Conservation (phyloP, 768 basidiomycete genomes). For the Fomitopsis serialis region DNA sequence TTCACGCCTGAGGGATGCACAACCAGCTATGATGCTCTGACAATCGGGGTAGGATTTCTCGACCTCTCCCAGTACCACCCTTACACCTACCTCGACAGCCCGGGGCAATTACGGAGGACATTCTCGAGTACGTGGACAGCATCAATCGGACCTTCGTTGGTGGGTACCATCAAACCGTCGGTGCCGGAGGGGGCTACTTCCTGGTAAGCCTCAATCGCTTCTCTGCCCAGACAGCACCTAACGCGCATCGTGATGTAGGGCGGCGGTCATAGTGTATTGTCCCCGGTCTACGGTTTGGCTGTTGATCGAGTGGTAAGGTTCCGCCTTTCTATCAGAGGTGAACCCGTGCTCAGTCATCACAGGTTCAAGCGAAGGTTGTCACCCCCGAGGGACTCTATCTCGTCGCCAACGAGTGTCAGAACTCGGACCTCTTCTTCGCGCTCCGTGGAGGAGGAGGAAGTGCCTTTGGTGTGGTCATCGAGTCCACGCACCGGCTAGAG, state of each 20-base stretch:
- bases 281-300: constrained; percentile 24
- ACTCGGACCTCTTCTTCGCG: constrained; percentile 50
- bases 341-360: neutral
- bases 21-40: constrained; percentile 23
- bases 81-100: constrained; percentile 16
- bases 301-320: constrained; percentile 25
- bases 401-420: constrained; percentile 40
- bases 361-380: constrained; percentile 46
- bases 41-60: constrained; percentile 21
- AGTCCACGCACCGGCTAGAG: constrained; percentile 17
- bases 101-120: constrained; percentile 24
- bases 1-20: constrained; percentile 17
- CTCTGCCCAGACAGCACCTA: neutral
- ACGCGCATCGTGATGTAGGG: constrained; percentile 11
- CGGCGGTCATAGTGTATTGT: constrained; percentile 25
- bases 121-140: constrained; percentile 30
- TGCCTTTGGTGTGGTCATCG: constrained; percentile 30
- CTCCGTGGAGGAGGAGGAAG: constrained; percentile 39
- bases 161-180: constrained; percentile 31
- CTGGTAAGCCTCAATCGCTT: constrained; percentile 14
- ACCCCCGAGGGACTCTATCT: constrained; percentile 45
- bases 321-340: neutral
- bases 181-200: constrained; percentile 32
- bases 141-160: constrained; percentile 31
- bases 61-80: neutral